phyloP scores from a whole-genome alignment of 2,329 filamentous ascomycete species.

The Arthroderma sp. region DNA sequence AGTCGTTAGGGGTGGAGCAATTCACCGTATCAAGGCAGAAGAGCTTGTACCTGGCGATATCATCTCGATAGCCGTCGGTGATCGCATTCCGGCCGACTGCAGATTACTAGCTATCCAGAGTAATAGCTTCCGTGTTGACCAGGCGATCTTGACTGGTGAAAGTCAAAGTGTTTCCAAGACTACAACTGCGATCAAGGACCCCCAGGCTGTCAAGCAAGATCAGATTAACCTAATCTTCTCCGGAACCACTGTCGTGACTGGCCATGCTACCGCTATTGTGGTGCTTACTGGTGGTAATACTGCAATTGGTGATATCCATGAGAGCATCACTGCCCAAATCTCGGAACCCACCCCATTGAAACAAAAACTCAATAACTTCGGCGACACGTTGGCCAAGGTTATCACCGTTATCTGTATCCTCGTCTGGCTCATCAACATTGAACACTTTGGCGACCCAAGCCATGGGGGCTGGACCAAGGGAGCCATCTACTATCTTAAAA shows the following conservation, averaged over 20 bases:
- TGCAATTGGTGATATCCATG: constrained; percentile 96
- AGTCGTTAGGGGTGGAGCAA: constrained; percentile 70
- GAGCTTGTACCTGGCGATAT: constrained; percentile 93
- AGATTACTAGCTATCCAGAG: constrained; percentile 79
- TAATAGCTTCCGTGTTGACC: constrained; percentile 94
- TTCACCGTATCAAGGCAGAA: constrained; percentile 83
- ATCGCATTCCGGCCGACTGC: constrained; percentile 91
- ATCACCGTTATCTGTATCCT: constrained; percentile 94
- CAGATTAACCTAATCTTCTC: constrained; percentile 98
- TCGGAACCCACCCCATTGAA: constrained; percentile 94
- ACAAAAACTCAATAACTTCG: constrained; percentile 98
- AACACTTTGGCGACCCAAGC: constrained; percentile 88
- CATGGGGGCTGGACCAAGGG: constrained; percentile 93
- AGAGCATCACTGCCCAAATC: constrained; percentile 96
- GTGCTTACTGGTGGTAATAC: constrained; percentile 81
- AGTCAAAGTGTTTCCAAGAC: constrained; percentile 95
- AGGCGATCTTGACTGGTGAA: constrained; percentile 93
- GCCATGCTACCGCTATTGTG: constrained; percentile 81
- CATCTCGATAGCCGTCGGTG: constrained; percentile 74
- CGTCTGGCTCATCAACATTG: constrained; percentile 97
- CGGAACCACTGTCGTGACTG: constrained; percentile 90
- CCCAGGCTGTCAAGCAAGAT: constrained; percentile 87
- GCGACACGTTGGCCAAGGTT: constrained; percentile 89
- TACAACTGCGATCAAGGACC: constrained; percentile 54
- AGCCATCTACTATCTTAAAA: constrained; percentile 98